Evolutionary conservation across 257 asterid genomes (phyloP), one percentile per base, ranked within the genome.

Genomic region (Fraxinus pennsylvanica): DNA sequence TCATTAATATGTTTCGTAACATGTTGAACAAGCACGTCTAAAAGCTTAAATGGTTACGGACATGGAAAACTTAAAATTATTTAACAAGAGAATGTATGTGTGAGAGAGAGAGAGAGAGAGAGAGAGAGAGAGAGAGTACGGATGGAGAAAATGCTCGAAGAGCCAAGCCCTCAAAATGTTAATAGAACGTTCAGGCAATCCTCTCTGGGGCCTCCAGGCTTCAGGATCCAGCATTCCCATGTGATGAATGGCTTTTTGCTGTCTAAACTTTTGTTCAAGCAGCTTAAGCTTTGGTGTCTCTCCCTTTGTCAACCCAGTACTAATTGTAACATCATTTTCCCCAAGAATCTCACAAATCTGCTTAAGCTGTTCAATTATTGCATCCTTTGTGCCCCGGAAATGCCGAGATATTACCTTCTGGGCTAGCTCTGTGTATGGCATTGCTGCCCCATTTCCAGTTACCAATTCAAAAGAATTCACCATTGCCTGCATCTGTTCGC

Each of bases 151-250:
- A 81, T 93, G 98, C 80, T 91, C 97, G 72, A 93, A 93, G 63
- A 93, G 96, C 97, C 98, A 93, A 1, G 97, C 86, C 74, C 97
- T 83, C 74, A 93, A 59, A 5, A 88, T 80, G 81, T 86, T 85
- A 73, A 93, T 88, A 33, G 97, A 88, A 17, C 94, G 81, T 77
- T 91, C 96, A 8, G 98, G 98, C 88, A 93, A 82, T 1, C 98
- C 98, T 76, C 97, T 71, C 19, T 93, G 98, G 0, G 98, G 96
- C 70, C 97, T 84, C 98, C 97, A 93, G 1, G 95, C 82, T 19
- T 93, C 92, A 0, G 90, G 85, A 5, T 91, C 94, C 70, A 88
- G 45, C 89, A 91, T 88, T 33, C 92, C 92, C 81, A 91, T 80
- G 39, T 89, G 92, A 15, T 91, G 87, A 7, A 89, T 27, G 0